phyloP scores from a whole-genome alignment of 106 monocot species.

The Hemerocallis citrina region DNA sequence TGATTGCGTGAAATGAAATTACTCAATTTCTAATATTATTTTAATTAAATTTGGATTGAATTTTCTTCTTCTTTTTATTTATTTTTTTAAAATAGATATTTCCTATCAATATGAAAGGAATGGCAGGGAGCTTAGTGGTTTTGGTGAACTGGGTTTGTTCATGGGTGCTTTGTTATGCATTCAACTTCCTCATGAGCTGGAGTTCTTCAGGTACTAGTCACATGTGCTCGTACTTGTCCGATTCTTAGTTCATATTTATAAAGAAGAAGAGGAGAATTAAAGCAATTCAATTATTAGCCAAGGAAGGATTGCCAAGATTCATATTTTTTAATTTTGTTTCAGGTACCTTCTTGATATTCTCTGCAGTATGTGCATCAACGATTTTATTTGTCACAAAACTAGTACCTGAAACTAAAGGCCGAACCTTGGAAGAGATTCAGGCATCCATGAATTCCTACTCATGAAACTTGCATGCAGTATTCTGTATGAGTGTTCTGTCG shows the following conservation, averaged over 20 bases:
- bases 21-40: too few relatives aligned
- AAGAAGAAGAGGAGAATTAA: too few relatives aligned
- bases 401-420: constrained; percentile 62
- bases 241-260: too few relatives aligned
- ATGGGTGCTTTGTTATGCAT: constrained; percentile 36
- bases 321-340: constrained; percentile 6
- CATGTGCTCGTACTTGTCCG: too few relatives aligned
- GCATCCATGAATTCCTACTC: constrained; percentile 22
- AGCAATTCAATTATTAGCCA: too few relatives aligned
- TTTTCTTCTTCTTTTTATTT: neutral
- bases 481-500: too few relatives aligned
- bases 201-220: constrained; percentile 32
- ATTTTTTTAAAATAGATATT: constrained; percentile 47
- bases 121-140: constrained; percentile 54
- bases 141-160: constrained; percentile 46
- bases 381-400: constrained; percentile 42
- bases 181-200: constrained; percentile 53
- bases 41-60: neutral
- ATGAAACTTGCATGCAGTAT: neutral
- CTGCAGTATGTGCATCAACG: constrained; percentile 33
- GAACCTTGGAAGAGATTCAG: constrained; percentile 65
- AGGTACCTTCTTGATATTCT: constrained; percentile 60
- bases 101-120: constrained; percentile 68
- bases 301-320: too few relatives aligned
- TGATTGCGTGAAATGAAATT: too few relatives aligned